Evolutionary conservation across 345 rosid genomes (phyloP).

Genomic region (Fremontodendron californicum): DNA sequence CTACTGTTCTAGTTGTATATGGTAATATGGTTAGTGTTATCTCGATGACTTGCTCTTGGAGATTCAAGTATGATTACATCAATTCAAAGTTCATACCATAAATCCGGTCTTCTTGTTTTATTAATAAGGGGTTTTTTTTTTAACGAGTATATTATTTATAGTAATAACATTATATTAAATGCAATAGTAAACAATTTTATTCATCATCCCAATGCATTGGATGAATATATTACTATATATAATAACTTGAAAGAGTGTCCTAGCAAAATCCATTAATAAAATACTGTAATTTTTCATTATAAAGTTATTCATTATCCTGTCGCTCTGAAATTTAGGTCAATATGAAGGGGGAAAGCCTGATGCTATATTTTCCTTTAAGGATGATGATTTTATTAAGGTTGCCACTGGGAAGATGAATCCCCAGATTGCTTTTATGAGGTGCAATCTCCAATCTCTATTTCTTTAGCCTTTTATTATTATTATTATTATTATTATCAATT

Average conservation of each 20-base stretch:
- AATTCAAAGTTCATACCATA: neutral
- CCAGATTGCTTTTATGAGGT: conserved; percentile 98
- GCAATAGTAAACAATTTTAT: too few relatives aligned
- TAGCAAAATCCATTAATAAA: too few relatives aligned
- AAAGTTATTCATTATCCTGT: neutral
- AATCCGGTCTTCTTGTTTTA: neutral
- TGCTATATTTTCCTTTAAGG: conserved; percentile 79
- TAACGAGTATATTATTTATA: too few relatives aligned
- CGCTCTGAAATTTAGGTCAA: conserved; percentile 38
- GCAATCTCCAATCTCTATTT: neutral
- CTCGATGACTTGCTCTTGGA: neutral
- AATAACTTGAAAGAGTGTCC: too few relatives aligned
- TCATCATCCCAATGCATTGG: too few relatives aligned
- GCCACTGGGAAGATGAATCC: conserved; percentile 96
- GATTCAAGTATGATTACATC: neutral
- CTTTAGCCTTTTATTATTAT: neutral
- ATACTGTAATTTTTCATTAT: neutral
- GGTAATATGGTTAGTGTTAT: neutral
- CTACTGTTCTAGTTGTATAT: neutral
- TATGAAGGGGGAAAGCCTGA: conserved; percentile 93
- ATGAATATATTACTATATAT: too few relatives aligned
- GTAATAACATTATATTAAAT: too few relatives aligned
- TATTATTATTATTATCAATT: neutral
- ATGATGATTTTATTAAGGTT: conserved; percentile 91
- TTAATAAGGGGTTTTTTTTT: too few relatives aligned